Evolutionary conservation across 169 alveolate species (phyloP).

Genomic region (Eimeria acervulina): DNA sequence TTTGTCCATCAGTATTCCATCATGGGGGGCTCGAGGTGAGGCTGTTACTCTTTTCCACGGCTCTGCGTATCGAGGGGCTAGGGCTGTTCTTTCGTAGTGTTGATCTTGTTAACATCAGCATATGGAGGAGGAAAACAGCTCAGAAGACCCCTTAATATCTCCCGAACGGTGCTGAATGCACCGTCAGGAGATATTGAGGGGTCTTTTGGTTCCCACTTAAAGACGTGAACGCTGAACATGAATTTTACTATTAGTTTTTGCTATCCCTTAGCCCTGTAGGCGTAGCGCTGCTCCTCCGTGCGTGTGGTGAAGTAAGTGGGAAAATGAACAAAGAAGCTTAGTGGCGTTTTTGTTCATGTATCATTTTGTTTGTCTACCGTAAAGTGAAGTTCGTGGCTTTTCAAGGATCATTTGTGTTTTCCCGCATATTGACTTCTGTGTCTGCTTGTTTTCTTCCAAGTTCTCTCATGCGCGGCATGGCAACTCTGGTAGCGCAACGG

Average conservation of each 20-base stretch:
- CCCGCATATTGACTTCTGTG: neutral
- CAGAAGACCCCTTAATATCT: too few relatives aligned
- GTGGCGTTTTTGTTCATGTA: too few relatives aligned
- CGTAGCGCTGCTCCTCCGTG: neutral
- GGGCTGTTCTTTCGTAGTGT: too few relatives aligned
- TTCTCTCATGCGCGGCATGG: constrained; percentile 83
- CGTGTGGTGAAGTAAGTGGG: neutral
- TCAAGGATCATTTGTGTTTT: neutral
- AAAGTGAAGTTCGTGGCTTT: neutral
- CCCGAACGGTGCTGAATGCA: too few relatives aligned
- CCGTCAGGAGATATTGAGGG: too few relatives aligned
- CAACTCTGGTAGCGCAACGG: constrained; percentile 21
- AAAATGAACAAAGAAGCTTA: too few relatives aligned
- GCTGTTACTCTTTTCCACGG: neutral
- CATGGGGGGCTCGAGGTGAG: constrained; percentile 68
- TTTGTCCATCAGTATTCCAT: constrained; percentile 73
- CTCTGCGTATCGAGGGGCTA: neutral
- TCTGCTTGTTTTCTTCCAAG: neutral
- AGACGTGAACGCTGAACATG: too few relatives aligned
- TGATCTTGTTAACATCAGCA: too few relatives aligned
- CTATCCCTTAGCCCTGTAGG: neutral
- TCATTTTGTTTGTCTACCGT: too few relatives aligned
- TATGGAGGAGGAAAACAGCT: too few relatives aligned
- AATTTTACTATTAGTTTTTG: too few relatives aligned
- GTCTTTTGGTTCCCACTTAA: too few relatives aligned